phyloP scores from a whole-genome alignment of 441 rosid genomes.

The Populus hybrid region DNA sequence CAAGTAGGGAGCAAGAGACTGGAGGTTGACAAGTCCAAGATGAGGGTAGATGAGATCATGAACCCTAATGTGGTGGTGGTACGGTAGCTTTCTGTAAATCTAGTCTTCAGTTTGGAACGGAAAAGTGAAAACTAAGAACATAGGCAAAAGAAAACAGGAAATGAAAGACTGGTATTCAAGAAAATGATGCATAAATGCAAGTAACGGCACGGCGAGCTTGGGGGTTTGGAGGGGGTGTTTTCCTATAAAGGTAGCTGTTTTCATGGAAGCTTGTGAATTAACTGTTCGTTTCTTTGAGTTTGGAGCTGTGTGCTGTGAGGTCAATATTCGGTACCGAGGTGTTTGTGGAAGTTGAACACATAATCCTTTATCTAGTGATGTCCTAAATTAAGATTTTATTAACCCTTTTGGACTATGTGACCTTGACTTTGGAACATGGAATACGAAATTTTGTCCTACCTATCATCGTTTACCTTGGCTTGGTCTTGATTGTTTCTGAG shows the following conservation, averaged over 20 bases:
- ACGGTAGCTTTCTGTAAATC: conserved; percentile 21
- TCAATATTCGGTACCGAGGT: conserved; percentile 22
- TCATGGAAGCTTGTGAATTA: conserved; percentile 12
- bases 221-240: not conserved
- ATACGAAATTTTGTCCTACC: conserved; percentile 7
- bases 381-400: conserved; percentile 2
- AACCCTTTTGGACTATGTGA: conserved; percentile 9
- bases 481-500: not conserved
- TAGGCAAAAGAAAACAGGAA: not conserved
- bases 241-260: not conserved
- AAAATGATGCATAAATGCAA: conserved; percentile 4
- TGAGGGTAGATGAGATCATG: not conserved
- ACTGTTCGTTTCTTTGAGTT: conserved; percentile 10
- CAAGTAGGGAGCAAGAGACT: conserved; percentile 27
- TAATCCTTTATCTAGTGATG: conserved; percentile 9
- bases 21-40: conserved; percentile 11
- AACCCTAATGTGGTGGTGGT: not conserved
- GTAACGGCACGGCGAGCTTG: conserved; percentile 25
- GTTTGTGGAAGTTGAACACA: conserved; percentile 19
- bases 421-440: conserved; percentile 10
- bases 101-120: conserved; percentile 2
- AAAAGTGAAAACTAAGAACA: conserved; percentile 2
- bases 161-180: conserved; percentile 4
- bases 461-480: not conserved
- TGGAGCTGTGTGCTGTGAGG: conserved; percentile 4